Base-by-base conservation (phyloP, 169 alveolate species). In the Babesia bovis region DNA sequence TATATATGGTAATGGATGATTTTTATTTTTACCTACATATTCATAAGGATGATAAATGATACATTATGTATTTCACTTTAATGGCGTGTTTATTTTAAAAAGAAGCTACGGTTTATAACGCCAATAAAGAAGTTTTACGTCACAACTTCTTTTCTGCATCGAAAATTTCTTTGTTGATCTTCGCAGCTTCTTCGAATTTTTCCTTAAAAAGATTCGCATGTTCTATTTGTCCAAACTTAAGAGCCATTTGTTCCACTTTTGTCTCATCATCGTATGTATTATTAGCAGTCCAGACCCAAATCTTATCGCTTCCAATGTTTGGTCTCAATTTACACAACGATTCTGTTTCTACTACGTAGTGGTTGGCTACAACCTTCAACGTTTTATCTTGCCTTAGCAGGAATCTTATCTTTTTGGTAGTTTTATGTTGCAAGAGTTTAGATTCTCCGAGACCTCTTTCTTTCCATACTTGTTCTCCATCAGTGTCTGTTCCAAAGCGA, bases 391-490 rank as follows among this genome's bases (percentile, higher is more conserved):
- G 99, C 42, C 99, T 90, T 66, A 97, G 85, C 13, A 97, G 82
- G 82, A 95, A 94, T 72, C 99, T 89, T 35, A 97, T 94, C 63
- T 82, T 94, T 56, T 94, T 94, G 3, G 94, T 88, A 19, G 92
- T 93, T 77, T 92, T 96, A 90, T 97, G 97, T 79, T 94, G 91
- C 81, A 96, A 90, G 65, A 97, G 89, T 86, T 95, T 97, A 28
- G 97, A 90, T 53, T 97, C 97, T 0, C 99, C 99, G 23, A 96
- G 89, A 26, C 99, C 99, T 50, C 99, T 85, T 84, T 97, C 99
- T 83, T 97, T 97, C 99, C 99, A 96, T 78, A 96, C 98, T 17
- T 94, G 96, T 0, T 87, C 85, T n/a, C 88, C 84, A 33, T 81
- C 88, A 4, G 88, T 81, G 63, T 81, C 84, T 13, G 90, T 59